Evolutionary conservation across 1,139 yeast species (phyloP).

Genomic region (Hyphopichia khmerensis): DNA sequence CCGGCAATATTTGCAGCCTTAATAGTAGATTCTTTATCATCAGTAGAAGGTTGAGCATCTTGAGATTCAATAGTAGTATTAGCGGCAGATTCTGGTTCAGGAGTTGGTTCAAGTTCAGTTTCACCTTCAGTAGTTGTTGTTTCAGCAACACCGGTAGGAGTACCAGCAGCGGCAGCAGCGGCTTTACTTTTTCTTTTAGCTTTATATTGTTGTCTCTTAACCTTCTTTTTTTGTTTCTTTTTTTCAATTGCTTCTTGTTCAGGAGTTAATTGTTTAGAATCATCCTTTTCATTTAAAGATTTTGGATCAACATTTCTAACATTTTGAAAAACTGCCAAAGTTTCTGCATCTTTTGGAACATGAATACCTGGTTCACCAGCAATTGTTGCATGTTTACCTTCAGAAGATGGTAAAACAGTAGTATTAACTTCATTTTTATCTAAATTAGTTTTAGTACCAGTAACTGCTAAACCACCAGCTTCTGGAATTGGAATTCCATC

Average conservation of each 20-base stretch:
- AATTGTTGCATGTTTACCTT: constrained; percentile 44
- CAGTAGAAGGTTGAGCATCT: not conserved
- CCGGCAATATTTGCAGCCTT: constrained; percentile 10
- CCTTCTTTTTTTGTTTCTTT: constrained; percentile 49
- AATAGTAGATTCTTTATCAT: constrained; percentile 3
- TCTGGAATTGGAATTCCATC: constrained; percentile 54
- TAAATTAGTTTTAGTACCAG: constrained; percentile 4
- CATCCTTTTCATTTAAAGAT: constrained; percentile 45
- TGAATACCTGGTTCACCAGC: constrained; percentile 61
- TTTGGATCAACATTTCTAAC: constrained; percentile 45
- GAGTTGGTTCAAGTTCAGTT: constrained; percentile 15
- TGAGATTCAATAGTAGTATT: constrained; percentile 20
- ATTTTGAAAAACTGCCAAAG: constrained; percentile 37
- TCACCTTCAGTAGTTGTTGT: constrained; percentile 9
- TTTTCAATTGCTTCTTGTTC: constrained; percentile 46
- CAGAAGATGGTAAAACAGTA: constrained; percentile 57
- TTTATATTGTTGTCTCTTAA: constrained; percentile 47
- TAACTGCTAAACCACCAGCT: constrained; percentile 43
- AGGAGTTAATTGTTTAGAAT: constrained; percentile 28
- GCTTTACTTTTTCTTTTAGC: constrained; percentile 45
- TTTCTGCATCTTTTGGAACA: constrained; percentile 38
- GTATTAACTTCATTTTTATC: constrained; percentile 30
- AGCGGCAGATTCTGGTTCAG: constrained; percentile 18
- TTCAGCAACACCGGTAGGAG: constrained; percentile 14
- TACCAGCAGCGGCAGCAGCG: constrained; percentile 41